These are phyloP conservation scores for Melampsora americana DNA, from an alignment of 1,284 basidiomycete genomes.

Conservation along the genomic window DNA sequence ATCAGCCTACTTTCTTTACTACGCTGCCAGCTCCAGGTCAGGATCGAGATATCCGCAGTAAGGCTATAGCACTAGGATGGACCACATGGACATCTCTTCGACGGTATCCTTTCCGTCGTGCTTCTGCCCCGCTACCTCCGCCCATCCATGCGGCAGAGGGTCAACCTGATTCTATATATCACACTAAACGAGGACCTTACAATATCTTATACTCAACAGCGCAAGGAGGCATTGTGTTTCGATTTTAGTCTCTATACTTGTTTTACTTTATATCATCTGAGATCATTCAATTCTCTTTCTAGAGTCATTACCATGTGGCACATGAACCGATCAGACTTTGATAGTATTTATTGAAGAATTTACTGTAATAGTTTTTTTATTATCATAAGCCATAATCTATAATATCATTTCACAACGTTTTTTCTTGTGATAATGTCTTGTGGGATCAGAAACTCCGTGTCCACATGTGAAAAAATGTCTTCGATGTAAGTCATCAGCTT, in stretches of 20 bases:
- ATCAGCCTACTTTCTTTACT: slow-evolving; percentile 9
- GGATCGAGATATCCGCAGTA: not conserved
- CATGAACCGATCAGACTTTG: too few relatives aligned
- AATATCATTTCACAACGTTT: too few relatives aligned
- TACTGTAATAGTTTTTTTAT: too few relatives aligned
- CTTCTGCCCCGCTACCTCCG: not conserved
- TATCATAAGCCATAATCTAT: too few relatives aligned
- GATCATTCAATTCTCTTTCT: too few relatives aligned
- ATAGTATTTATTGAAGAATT: too few relatives aligned
- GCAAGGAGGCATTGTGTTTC: not conserved
- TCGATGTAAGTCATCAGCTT: too few relatives aligned
- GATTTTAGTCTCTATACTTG: not conserved
- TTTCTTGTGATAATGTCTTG: too few relatives aligned
- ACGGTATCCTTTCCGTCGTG: not conserved
- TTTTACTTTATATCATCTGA: too few relatives aligned
- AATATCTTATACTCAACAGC: not conserved
- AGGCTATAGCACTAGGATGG: not conserved
- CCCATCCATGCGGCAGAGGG: not conserved
- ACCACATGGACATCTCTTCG: not conserved
- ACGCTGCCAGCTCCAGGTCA: not conserved
- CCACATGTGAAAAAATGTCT: too few relatives aligned
- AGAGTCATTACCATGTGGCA: too few relatives aligned
- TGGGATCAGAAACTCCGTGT: too few relatives aligned
- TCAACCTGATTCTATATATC: not conserved
- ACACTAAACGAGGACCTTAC: slow-evolving; percentile 6